Evolutionary conservation across 2,329 filamentous ascomycete genomes (phyloP), one percentile per base, ranked within the genome.

Genomic region (Colletotrichum theobromicola): DNA sequence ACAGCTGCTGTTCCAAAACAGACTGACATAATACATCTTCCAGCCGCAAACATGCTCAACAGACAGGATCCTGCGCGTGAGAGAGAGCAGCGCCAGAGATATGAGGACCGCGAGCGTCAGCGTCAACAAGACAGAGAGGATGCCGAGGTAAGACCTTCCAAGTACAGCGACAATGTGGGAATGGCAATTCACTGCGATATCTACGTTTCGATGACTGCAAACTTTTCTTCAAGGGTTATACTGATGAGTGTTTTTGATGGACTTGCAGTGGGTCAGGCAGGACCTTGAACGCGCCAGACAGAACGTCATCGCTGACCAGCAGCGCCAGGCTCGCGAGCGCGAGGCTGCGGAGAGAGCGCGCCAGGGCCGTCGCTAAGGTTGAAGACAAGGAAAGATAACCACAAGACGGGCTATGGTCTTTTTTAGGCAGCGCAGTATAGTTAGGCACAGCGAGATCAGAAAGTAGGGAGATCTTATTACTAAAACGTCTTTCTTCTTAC

Each of bases 1-100:
- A 1, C n/a, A 13, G 5, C 0, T 3, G n/a, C 42, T 46, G 0
- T 21, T 0, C 0, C 12, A n/a, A 46, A 3, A 21, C 1, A 13
- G 0, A 21, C 42, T 46, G 1, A 21, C 42, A n/a, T n/a, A n/a
- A n/a, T n/a, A n/a, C n/a, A 46, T 46, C 10, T 46, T 46, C 18
- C 1, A 46, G 42, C 42, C 10, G 42, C 42, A 46, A 46, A 21
- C 2, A 46, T 46, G 42, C 42, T 46, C 42, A 4, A n/a, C 4
- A 46, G 42, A 46, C 42, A 46, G n/a, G 42, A 46, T 46, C 42
- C 42, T 21, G 42, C 42, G 42, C 42, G 42, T 21, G 42, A 46
- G n/a, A 46, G 42, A 46, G 42, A 46, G n/a, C 42, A 46, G 42
- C 42, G 42, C 42, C 5, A 3, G 1, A 46, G 42, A 21, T 1